phyloP scores from a whole-genome alignment of 2,329 filamentous ascomycete genomes.

The Aspergillus tanneri region DNA sequence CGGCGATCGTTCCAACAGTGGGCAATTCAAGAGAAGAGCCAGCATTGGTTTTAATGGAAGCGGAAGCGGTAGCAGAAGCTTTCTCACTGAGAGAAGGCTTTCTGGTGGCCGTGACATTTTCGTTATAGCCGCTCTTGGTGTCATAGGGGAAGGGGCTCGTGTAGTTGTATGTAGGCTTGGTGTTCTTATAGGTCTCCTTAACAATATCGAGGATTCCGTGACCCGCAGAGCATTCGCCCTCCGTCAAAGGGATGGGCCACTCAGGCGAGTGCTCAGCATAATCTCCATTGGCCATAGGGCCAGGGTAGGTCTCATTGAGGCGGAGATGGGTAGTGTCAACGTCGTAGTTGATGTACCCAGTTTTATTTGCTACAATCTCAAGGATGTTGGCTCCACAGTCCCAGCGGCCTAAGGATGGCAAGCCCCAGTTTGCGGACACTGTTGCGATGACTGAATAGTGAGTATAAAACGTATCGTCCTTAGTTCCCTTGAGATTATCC shows the following conservation, averaged over 20 bases:
- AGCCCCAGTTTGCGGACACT: slow-evolving; percentile 67
- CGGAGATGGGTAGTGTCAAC: slow-evolving; percentile 45
- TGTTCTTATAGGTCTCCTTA: slow-evolving; percentile 32
- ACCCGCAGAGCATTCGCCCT: slow-evolving; percentile 34
- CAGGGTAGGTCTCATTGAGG: slow-evolving; percentile 58
- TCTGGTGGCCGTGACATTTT: slow-evolving; percentile 30
- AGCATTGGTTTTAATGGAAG: slow-evolving; percentile 7
- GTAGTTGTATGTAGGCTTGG: slow-evolving; percentile 36
- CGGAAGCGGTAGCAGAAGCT: slow-evolving; percentile 7
- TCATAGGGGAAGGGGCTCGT: slow-evolving; percentile 36
- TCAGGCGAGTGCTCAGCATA: slow-evolving; percentile 29
- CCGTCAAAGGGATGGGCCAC: slow-evolving; percentile 33
- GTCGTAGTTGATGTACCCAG: slow-evolving; percentile 53
- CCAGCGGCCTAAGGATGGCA: slow-evolving; percentile 68
- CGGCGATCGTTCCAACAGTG: slow-evolving; percentile 11
- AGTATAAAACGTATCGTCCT: slow-evolving; percentile 68
- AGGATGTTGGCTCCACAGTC: slow-evolving; percentile 73
- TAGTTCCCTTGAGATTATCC: slow-evolving; percentile 62
- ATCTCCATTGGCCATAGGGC: slow-evolving; percentile 34
- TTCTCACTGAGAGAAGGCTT: slow-evolving; percentile 10
- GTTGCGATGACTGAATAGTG: slow-evolving; percentile 71
- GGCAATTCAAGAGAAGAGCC: slow-evolving; percentile 14
- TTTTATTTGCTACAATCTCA: slow-evolving; percentile 59
- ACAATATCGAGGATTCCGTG: slow-evolving; percentile 37
- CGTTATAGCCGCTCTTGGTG: slow-evolving; percentile 25